A percentile compares a stretch with the other conserved stretches of the same genome.
Evolutionary conservation across 2,329 filamentous ascomycete species (phyloP).

Genomic region (Dactylonectria macrodidyma): DNA sequence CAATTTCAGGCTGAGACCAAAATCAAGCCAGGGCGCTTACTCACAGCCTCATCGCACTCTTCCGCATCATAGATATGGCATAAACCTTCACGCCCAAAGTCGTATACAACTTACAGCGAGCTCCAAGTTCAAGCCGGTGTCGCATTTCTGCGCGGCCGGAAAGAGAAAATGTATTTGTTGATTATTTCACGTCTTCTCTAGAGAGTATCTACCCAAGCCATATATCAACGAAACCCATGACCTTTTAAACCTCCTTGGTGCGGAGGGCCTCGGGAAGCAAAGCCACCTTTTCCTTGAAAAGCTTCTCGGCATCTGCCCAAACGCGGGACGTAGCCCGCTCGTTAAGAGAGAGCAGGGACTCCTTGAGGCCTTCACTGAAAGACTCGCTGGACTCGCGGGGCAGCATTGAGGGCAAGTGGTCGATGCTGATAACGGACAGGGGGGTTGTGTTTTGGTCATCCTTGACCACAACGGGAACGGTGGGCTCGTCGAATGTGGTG

Average conservation of each 20-base stretch:
- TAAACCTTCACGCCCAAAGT: no score
- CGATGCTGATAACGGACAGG: conserved; percentile 88
- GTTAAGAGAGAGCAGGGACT: conserved; percentile 83
- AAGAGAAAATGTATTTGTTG: background rate
- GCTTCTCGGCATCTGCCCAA: conserved; percentile 88
- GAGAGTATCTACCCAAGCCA: background rate
- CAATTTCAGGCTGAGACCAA: no score
- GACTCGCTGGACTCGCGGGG: conserved; percentile 90
- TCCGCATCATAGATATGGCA: no score
- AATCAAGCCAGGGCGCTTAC: no score
- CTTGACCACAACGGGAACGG: conserved; percentile 78
- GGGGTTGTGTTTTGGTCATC: conserved; percentile 65
- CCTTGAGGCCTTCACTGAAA: conserved; percentile 84
- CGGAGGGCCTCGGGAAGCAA: conserved; percentile 42
- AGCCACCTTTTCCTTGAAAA: conserved; percentile 85
- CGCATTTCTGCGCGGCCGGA: background rate
- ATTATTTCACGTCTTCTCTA: no score
- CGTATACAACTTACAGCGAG: background rate
- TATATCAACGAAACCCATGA: conserved; percentile 13
- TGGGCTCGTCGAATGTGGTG: conserved; percentile 92
- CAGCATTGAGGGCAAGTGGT: conserved; percentile 87
- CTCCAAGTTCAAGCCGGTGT: no score
- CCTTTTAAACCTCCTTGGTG: conserved; percentile 41
- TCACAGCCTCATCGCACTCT: no score
- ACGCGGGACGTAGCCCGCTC: conserved; percentile 80